Conservation (phyloP, 768 basidiomycete species). For the Collybia sp. region DNA sequence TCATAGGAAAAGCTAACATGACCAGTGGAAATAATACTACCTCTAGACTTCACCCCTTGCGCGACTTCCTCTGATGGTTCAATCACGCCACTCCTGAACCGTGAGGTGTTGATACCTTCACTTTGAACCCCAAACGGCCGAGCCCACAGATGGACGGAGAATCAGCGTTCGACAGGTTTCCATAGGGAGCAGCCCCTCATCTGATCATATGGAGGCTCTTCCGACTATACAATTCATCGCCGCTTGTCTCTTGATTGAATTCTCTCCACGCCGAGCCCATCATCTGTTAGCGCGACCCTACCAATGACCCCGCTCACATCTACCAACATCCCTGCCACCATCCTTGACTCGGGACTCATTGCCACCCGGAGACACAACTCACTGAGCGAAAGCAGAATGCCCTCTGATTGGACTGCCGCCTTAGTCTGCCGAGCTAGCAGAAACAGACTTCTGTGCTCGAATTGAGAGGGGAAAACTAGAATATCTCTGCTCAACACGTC, state of each 20-base stretch:
- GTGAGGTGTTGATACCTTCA: conserved; percentile 16
- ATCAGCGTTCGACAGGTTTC: neutral
- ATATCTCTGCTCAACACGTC: too few relatives aligned
- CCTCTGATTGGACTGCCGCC: too few relatives aligned
- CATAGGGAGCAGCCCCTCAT: conserved; percentile 1
- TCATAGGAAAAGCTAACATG: conserved; percentile 19
- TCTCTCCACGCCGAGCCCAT: too few relatives aligned
- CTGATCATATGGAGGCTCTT: neutral
- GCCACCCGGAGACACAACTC: too few relatives aligned
- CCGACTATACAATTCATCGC: neutral
- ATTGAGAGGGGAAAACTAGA: too few relatives aligned
- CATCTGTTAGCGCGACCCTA: too few relatives aligned
- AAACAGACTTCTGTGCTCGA: too few relatives aligned
- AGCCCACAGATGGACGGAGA: neutral
- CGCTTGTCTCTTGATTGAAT: neutral
- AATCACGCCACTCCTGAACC: conserved; percentile 5
- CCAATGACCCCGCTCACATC: too few relatives aligned
- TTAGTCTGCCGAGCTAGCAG: too few relatives aligned
- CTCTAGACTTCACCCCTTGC: conserved; percentile 1
- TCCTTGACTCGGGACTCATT: too few relatives aligned
- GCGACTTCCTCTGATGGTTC: conserved; percentile 21
- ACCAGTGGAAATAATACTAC: neutral
- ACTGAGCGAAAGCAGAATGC: too few relatives aligned
- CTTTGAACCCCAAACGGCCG: neutral
- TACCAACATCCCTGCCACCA: too few relatives aligned